Evolutionary conservation across 495 filamentous ascomycete genomes (phyloP).

Genomic region (Penicillium diatomitis): DNA sequence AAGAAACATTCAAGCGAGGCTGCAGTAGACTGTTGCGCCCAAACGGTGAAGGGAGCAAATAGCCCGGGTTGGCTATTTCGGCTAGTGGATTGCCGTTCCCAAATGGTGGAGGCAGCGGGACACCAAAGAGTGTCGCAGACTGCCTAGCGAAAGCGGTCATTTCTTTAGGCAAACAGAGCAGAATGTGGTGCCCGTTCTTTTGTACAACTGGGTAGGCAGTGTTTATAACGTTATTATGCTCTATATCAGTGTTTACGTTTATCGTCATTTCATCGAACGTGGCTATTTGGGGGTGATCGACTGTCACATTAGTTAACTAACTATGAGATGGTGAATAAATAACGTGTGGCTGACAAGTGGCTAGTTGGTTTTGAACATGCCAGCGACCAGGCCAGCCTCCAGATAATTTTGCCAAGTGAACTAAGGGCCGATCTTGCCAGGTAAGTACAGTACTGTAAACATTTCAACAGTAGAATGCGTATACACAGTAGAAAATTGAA

Average conservation of each 20-base stretch:
- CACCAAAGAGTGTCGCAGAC: neutral
- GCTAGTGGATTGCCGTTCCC: constrained; percentile 1
- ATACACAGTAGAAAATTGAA: neutral
- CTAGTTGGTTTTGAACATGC: too few species aligned
- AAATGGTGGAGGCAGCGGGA: constrained; percentile 1
- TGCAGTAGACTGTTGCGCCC: neutral
- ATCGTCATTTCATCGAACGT: neutral
- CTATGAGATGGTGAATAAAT: too few species aligned
- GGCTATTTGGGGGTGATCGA: neutral
- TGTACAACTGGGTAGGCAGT: neutral
- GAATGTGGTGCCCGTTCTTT: neutral
- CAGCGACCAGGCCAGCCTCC: too few species aligned
- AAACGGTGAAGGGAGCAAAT: constrained; percentile 1
- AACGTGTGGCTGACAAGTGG: too few species aligned
- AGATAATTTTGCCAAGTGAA: too few species aligned
- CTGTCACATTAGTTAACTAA: too few species aligned
- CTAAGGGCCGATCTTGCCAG: too few species aligned
- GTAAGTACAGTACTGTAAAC: too few species aligned
- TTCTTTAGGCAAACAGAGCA: neutral
- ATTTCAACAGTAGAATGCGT: neutral
- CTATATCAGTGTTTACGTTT: neutral
- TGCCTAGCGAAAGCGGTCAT: neutral
- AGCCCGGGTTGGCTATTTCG: constrained; percentile 1
- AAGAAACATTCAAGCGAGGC: neutral
- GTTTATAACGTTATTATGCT: neutral